A percentile compares a stretch with the other conserved stretches of the same genome.
These are phyloP conservation scores for Gomphus sp. DNA, from an alignment of 1,284 basidiomycete genomes.

Conservation along the genomic window DNA sequence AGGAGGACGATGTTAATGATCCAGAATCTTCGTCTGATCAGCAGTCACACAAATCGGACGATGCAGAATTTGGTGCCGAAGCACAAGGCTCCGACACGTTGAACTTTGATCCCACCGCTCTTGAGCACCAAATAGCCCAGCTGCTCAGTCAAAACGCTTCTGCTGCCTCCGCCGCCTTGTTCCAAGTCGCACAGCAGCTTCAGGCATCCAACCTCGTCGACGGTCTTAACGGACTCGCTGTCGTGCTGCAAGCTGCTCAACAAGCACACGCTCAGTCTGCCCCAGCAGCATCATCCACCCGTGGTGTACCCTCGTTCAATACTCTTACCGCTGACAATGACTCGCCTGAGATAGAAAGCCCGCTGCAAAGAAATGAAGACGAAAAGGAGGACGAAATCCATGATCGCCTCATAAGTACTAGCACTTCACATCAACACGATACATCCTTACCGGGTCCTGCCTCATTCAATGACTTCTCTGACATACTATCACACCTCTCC, in stretches of 20 bases:
- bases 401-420: constrained; percentile 20
- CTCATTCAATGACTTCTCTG: constrained; percentile 56
- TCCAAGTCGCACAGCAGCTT: constrained; percentile 51
- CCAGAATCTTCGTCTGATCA: constrained; percentile 20
- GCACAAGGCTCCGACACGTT: constrained; percentile 53
- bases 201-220: constrained; percentile 37
- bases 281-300: constrained; percentile 31
- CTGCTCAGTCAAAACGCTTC: constrained; percentile 62
- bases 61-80: not conserved
- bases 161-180: constrained; percentile 47
- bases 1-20: constrained; percentile 18
- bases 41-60: constrained; percentile 15
- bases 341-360: constrained; percentile 14
- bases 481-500: constrained; percentile 63
- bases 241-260: constrained; percentile 61
- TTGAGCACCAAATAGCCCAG: constrained; percentile 64
- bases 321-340: constrained; percentile 52
- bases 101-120: constrained; percentile 16
- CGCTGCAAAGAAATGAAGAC: constrained; percentile 25
- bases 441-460: constrained; percentile 9
- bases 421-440: constrained; percentile 19
- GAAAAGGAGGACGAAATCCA: constrained; percentile 27
- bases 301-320: constrained; percentile 65
- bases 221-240: constrained; percentile 53
- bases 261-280: constrained; percentile 41